These are phyloP conservation scores for Aspergillus sp. DNA, from an alignment of 2,329 filamentous ascomycete genomes.

Conservation along the genomic window DNA sequence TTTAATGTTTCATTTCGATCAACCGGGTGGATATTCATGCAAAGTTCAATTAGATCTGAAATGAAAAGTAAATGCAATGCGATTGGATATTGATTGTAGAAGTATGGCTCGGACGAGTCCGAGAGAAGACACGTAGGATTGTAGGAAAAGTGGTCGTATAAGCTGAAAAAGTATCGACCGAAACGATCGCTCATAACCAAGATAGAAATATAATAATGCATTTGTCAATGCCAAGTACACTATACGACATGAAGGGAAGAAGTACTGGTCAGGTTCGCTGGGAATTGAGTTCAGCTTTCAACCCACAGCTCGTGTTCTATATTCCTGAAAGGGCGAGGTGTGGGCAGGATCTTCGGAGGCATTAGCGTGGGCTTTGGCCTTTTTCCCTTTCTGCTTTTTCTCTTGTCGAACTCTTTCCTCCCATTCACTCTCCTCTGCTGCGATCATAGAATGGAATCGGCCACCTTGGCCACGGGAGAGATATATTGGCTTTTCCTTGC, in stretches of 20 bases:
- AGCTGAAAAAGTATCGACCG: too few species aligned
- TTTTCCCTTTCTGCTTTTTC: slow-evolving; percentile 26
- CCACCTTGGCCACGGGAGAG: slow-evolving; percentile 48
- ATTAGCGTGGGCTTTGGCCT: slow-evolving; percentile 7
- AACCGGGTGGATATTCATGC: too few species aligned
- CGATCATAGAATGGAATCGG: slow-evolving; percentile 47
- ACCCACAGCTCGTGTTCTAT: slow-evolving; percentile 34
- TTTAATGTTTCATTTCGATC: too few species aligned
- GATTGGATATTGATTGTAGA: neutral
- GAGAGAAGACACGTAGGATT: too few species aligned
- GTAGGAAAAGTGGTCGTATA: too few species aligned
- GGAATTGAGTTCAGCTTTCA: slow-evolving; percentile 4
- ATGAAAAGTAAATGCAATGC: slow-evolving; percentile 2
- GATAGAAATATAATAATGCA: too few species aligned
- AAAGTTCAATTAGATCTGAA: neutral
- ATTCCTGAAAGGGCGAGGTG: slow-evolving; percentile 40
- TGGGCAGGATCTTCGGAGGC: slow-evolving; percentile 8
- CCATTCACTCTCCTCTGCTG: slow-evolving; percentile 48
- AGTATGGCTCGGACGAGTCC: too few species aligned
- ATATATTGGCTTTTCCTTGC: slow-evolving; percentile 53
- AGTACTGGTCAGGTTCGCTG: too few species aligned
- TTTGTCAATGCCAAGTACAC: too few species aligned
- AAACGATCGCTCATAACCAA: too few species aligned
- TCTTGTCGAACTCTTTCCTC: slow-evolving; percentile 35
- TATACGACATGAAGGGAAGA: too few species aligned